phyloP scores from a whole-genome alignment of 768 basidiomycete genomes.

The Hydnum rufescens region DNA sequence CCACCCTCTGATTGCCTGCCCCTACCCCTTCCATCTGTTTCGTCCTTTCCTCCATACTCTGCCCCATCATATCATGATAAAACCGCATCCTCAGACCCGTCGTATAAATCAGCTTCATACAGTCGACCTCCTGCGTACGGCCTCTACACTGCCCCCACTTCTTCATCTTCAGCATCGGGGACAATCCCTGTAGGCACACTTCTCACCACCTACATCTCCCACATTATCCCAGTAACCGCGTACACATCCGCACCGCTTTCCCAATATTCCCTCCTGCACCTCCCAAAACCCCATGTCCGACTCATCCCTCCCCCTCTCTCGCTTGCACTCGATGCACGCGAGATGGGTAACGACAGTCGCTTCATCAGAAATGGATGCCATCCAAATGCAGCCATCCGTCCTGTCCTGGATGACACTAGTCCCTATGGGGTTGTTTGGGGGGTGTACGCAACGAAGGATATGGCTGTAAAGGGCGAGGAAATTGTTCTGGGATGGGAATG shows the following conservation, averaged over 20 bases:
- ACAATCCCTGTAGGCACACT: constrained; percentile 1
- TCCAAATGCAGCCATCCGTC: constrained; percentile 9
- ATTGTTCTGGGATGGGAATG: constrained; percentile 10
- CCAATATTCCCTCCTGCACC: not conserved
- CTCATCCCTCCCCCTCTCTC: constrained; percentile 3
- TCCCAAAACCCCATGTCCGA: not conserved
- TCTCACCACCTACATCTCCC: not conserved
- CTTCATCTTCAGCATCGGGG: not conserved
- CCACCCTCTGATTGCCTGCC: not conserved
- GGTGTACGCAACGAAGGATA: constrained; percentile 4
- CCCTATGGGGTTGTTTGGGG: constrained; percentile 6
- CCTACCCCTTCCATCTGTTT: not conserved
- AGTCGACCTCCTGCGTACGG: not conserved
- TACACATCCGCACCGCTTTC: not conserved
- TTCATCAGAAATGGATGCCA: not conserved
- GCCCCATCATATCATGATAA: not conserved
- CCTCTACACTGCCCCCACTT: not conserved
- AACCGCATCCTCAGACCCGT: not conserved
- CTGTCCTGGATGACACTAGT: constrained; percentile 4
- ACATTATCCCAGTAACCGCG: not conserved
- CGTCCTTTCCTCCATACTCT: not conserved
- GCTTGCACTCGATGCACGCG: constrained; percentile 3
- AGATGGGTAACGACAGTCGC: not conserved
- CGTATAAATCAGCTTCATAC: not conserved
- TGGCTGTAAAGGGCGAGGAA: constrained; percentile 3